These are phyloP conservation scores for Adansonia madagascariensis DNA, from an alignment of 441 rosid genomes.

Conservation along the genomic window DNA sequence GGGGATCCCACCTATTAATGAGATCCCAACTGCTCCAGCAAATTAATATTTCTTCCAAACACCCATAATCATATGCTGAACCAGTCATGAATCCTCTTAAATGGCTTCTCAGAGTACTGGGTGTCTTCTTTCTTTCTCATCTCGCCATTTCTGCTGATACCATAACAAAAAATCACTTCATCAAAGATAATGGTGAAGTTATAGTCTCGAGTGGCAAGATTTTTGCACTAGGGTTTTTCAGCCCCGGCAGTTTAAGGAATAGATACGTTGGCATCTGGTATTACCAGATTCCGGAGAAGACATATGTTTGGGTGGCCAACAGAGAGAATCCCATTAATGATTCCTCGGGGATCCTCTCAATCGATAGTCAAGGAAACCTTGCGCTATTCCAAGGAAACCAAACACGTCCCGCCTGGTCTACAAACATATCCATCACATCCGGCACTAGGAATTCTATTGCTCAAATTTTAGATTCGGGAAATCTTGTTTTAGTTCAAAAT, in stretches of 20 bases:
- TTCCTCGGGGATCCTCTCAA: slow-evolving; percentile 45
- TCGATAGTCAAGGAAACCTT: slow-evolving; percentile 53
- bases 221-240: slow-evolving; percentile 66
- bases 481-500: slow-evolving; percentile 49
- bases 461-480: slow-evolving; percentile 63
- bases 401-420: slow-evolving; percentile 56
- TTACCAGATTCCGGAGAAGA: slow-evolving; percentile 38
- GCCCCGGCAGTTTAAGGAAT: slow-evolving; percentile 40
- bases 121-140: slow-evolving; percentile 30
- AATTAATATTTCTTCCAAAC: background rate
- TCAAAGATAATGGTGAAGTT: slow-evolving; percentile 53
- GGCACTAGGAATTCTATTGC: slow-evolving; percentile 31
- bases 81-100: slow-evolving; percentile 22
- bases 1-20: slow-evolving; percentile 14
- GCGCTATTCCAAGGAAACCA: slow-evolving; percentile 39
- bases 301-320: slow-evolving; percentile 72
- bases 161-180: slow-evolving; percentile 35
- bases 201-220: slow-evolving; percentile 44
- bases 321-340: slow-evolving; percentile 56
- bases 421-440: slow-evolving; percentile 39
- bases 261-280: slow-evolving; percentile 72
- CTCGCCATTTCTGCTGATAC: slow-evolving; percentile 39
- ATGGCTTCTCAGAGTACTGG: background rate
- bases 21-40: background rate
- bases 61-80: background rate